Percentiles rank a stretch among this genome's conserved stretches.
Conservation (phyloP, 495 filamentous ascomycete species). For the Tuber melanosporum region DNA sequence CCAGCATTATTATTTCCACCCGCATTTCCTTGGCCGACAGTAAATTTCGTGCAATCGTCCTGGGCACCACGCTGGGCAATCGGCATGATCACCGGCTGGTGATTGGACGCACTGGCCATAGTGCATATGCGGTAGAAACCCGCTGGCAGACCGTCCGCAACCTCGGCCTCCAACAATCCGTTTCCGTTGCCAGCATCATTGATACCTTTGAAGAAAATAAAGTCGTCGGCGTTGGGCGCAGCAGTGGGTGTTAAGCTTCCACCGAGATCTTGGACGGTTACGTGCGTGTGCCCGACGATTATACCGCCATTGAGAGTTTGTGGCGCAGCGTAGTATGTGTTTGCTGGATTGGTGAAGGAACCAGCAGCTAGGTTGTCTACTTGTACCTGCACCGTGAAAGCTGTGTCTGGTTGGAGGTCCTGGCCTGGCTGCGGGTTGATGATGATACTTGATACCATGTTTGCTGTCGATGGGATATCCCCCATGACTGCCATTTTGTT, state of each 20-base stretch:
- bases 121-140: constrained; percentile 67
- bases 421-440: constrained; percentile 49
- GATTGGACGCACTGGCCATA: constrained; percentile 61
- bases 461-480: constrained; percentile 56
- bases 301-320: constrained; percentile 53
- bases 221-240: constrained; percentile 52
- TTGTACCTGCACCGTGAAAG: constrained; percentile 57
- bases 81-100: constrained; percentile 72
- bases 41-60: constrained; percentile 67
- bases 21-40: constrained; percentile 40
- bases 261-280: constrained; percentile 58
- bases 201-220: constrained; percentile 72
- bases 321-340: constrained; percentile 63
- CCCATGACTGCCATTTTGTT: constrained; percentile 52
- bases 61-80: constrained; percentile 67
- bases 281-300: constrained; percentile 65
- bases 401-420: constrained; percentile 47
- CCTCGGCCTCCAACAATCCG: constrained; percentile 51
- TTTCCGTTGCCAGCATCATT: constrained; percentile 63
- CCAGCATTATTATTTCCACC: constrained; percentile 21
- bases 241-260: constrained; percentile 47
- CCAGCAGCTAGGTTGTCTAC: constrained; percentile 54
- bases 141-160: constrained; percentile 58
- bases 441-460: constrained; percentile 65
- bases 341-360: constrained; percentile 43